Percentiles rank a stretch among this genome's conserved stretches.
Conservation (phyloP, 495 filamentous ascomycete species). For the Jackrogersella multiformis region DNA sequence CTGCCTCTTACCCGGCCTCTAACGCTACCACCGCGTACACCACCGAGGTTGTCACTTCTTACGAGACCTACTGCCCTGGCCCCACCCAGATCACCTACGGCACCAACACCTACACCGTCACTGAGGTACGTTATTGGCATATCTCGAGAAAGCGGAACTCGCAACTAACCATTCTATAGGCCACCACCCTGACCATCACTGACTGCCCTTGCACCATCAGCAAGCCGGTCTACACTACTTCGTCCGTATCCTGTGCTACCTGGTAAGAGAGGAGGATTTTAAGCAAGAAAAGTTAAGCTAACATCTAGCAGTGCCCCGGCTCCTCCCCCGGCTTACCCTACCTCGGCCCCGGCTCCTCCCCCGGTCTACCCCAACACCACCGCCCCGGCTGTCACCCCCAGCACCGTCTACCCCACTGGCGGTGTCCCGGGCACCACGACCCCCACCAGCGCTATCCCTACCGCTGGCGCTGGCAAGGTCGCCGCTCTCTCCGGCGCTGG, state of each 20-base stretch:
- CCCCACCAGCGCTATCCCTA: slow-evolving; percentile 57
- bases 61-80: slow-evolving; percentile 87
- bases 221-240: slow-evolving; percentile 71
- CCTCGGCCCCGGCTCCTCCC: slow-evolving; percentile 29
- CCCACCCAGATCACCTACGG: slow-evolving; percentile 76
- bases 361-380: slow-evolving; percentile 41
- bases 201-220: slow-evolving; percentile 82
- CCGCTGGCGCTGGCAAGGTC: slow-evolving; percentile 70
- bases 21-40: slow-evolving; percentile 63
- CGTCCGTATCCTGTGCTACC: slow-evolving; percentile 70
- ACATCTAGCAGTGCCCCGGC: slow-evolving; percentile 41
- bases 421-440: slow-evolving; percentile 49
- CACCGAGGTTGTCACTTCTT: slow-evolving; percentile 81
- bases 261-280: slow-evolving; percentile 60
- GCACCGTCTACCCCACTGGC: slow-evolving; percentile 45
- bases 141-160: not conserved
- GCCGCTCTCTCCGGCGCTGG: slow-evolving; percentile 73
- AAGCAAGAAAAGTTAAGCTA: slow-evolving; percentile 36
- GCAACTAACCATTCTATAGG: slow-evolving; percentile 49
- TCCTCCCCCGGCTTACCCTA: slow-evolving; percentile 37
- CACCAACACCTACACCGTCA: slow-evolving; percentile 80
- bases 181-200: slow-evolving; percentile 83
- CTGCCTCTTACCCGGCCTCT: slow-evolving; percentile 62
- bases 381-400: slow-evolving; percentile 42
- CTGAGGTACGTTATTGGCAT: slow-evolving; percentile 58